Evolutionary conservation across 2,329 filamentous ascomycete genomes (phyloP).

Genomic region (Diplodia mutila): DNA sequence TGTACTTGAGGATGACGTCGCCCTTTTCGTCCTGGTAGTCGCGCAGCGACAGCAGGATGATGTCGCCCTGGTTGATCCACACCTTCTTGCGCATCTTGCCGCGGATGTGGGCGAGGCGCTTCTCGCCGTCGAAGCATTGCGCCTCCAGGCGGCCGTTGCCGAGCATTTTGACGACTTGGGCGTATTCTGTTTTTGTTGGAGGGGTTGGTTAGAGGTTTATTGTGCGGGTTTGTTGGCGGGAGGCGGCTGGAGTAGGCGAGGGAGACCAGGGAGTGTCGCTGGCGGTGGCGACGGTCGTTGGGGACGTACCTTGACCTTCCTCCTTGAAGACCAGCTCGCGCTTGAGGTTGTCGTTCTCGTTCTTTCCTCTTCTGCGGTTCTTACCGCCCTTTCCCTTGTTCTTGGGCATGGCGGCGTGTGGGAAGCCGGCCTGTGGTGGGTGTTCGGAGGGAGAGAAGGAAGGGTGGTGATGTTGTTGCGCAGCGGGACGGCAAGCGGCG

Average conservation of each 20-base stretch:
- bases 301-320: slow-evolving; percentile 70
- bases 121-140: slow-evolving; percentile 91
- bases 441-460: not conserved
- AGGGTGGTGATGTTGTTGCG: not conserved
- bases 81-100: slow-evolving; percentile 99
- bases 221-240: not conserved
- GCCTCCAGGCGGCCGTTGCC: slow-evolving; percentile 93
- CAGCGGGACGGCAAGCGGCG: not conserved
- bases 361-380: slow-evolving; percentile 97
- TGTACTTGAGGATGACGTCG: slow-evolving; percentile 80
- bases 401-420: slow-evolving; percentile 18
- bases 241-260: too few relatives aligned
- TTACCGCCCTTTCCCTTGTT: slow-evolving; percentile 77
- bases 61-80: slow-evolving; percentile 98
- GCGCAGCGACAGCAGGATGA: slow-evolving; percentile 69
- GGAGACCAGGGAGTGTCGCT: too few relatives aligned
- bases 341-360: slow-evolving; percentile 95
- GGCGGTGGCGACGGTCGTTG: not conserved
- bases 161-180: slow-evolving; percentile 92
- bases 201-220: too few relatives aligned
- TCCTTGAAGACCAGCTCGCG: slow-evolving; percentile 99
- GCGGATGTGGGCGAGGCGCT: slow-evolving; percentile 81
- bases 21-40: slow-evolving; percentile 95
- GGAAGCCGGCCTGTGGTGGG: not conserved
- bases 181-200: slow-evolving; percentile 60